Evolutionary conservation across 345 rosid species (phyloP), one percentile per base, ranked within the genome.

Genomic region (Euphorbia peplus): DNA sequence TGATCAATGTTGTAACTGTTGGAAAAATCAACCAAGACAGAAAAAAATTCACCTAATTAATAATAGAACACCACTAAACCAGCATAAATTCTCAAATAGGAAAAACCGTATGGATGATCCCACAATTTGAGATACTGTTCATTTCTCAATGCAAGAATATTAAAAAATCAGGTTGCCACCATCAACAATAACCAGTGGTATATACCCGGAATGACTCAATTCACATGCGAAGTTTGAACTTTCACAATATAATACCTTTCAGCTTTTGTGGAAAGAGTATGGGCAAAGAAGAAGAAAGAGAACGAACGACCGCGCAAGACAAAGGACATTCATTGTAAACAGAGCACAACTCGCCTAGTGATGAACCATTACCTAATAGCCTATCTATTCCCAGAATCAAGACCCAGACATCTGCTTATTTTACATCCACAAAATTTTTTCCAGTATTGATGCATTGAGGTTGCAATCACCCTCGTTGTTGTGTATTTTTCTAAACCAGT

Each of bases 1-100:
- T 89, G 87, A 77, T 95, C 97, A 73, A 91, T 95, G 80, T 90
- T 95, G 76, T 86, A 87, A 76, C 97, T 93, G 90, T 67, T 16
- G 54, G 71, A 25, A 62, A 73, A 69, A 66, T 60, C 18, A 60
- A 58, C 37, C 50, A 39, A 59, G 76, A 11, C 14, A 76, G 73
- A 30, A 10, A 21, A 14, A 24, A 59, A 8, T 16, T 19, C 10
- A 24, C 29, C 21, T 1, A 2, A 7, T 61, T 52, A 52, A 59
- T n/a, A 32, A 48, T 16, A 30, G 28, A 51, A 74, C 5, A 25
- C 55, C 5, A 50, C 11, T n/a, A n/a, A 50, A 50, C 55, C n/a
- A 26, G 25, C 4, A 24, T 28, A 8, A 15, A 25, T 15, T 16
- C 18, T 50, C 24, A 14, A 6, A 5, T n/a, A 7, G 50, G 37